Base-by-base conservation (phyloP, 345 rosid species). In the Eucalyptus albens region DNA sequence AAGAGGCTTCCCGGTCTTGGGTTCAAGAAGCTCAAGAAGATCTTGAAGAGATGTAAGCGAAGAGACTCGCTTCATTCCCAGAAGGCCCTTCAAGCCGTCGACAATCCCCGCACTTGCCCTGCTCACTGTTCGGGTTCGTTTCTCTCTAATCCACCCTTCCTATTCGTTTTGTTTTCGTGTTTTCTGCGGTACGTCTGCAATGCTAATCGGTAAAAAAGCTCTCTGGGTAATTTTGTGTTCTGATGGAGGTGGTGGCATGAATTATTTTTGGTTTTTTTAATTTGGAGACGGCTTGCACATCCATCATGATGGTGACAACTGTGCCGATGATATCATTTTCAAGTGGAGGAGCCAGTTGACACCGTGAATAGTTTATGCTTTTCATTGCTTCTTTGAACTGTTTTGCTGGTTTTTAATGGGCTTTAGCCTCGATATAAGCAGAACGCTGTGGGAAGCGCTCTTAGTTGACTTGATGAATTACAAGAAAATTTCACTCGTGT, bases 21-120 rank as follows among this genome's bases (percentile, higher is more conserved):
- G n/a, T 93, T 97, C 92, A 97, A 96, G 92, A 97, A 95, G 53
- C 97, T 97, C 37, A 96, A 97, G 92, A 97, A 96, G 93, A 94
- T 97, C 83, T 91, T 97, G 91, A 97, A 95, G 93, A 92, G 88
- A 88, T 97, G 99, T 22, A 92, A 97, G 88, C 89, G 89, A 83
- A 93, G 93, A 15, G 87, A 81, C 40, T 40, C 69, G 86, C 89
- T 89, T 67, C 89, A 88, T 86, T 67, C 95, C 37, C 92, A 44
- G 44, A 87, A 95, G 97, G 55, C 94, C 90, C 50, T 44, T 29
- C 31, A 26, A 16, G 56, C 21, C 89, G 37, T 62, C 50, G 15
- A 49, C n/a, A 14, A 50, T 88, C 87, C 81, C 77, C 33, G 15
- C 47, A 12, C 51, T 16, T 87, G 85, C 86, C 87, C 91, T n/a